Base-by-base conservation (phyloP, 306 rosid species). In the Datisca glomerata region DNA sequence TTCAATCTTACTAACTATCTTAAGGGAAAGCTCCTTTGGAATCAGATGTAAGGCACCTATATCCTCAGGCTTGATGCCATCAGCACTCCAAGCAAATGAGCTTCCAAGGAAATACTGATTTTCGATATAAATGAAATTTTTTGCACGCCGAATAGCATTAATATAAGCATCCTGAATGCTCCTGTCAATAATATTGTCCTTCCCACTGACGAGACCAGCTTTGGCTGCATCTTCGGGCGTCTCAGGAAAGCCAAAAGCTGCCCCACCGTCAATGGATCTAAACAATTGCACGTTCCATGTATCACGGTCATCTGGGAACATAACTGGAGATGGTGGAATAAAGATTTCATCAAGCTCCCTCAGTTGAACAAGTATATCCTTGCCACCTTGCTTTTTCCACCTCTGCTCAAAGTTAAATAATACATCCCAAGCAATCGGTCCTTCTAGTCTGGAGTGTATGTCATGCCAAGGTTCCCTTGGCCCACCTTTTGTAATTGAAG, bases 401-500 rank as follows among this genome's bases (percentile, higher is more conserved):
- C 76, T 59, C 65, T 70, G 76, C 24, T 70, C 76, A 7, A 70
- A 70, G 34, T 64, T 70, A 31, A 32, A 45, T 57, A 70, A 42
- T 25, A 70, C 76, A 60, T 70, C 76, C 76, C 76, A 70, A 13
- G 76, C 76, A 31, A 70, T 57, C 12, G 72, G 72, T 25, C 76
- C 76, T 56, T 70, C 76, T 12, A 70, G 65, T 23, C 46, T 50
- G 25, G 72, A 70, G 63, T 70, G 76, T 33, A 70, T 70, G 18
- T 70, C 76, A 21, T 70, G 76, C 72, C 76, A 70, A 10, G 76
- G 76, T 56, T 70, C 76, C 47, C 76, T 70, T 1, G 76, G 76
- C 22, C 76, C 76, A 4, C 76, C 76, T 51, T 65, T 70, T 11
- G 37, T 47, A 23, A 70, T 60, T 6, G 63, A 41, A 27, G 70